Conservation (phyloP, 352 stramenopile genomes). For the Pythium apleroticum region DNA sequence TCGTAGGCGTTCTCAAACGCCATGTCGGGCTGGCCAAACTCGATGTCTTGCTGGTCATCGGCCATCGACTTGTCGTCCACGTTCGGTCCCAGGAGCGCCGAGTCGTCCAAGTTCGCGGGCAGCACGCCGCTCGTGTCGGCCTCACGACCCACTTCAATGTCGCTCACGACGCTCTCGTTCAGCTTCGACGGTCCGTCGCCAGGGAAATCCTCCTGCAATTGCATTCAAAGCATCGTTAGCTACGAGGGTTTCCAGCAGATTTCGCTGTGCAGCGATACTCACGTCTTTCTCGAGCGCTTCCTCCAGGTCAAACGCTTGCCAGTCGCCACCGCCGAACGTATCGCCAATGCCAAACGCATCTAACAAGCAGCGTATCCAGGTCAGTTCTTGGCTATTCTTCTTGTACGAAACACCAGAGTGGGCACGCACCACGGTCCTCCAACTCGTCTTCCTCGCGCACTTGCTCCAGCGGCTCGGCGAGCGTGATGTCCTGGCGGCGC, state of each 20-base stretch:
- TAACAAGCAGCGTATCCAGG: constrained; percentile 21
- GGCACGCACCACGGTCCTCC: constrained; percentile 45
- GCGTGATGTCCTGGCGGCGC: constrained; percentile 82
- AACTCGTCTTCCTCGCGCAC: constrained; percentile 52
- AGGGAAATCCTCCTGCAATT: constrained; percentile 8
- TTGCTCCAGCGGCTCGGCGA: constrained; percentile 64
- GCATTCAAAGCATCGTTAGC: neutral
- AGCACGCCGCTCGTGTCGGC: constrained; percentile 47
- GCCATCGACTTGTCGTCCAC: constrained; percentile 51
- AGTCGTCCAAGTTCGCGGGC: constrained; percentile 52
- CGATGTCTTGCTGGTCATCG: constrained; percentile 35
- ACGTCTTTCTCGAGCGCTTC: constrained; percentile 56
- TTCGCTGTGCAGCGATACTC: too few relatives aligned
- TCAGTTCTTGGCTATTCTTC: neutral
- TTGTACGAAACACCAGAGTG: constrained; percentile 2
- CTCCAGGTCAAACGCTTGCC: constrained; percentile 83
- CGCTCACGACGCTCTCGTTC: constrained; percentile 69
- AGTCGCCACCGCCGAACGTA: constrained; percentile 75
- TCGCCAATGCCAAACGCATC: constrained; percentile 71
- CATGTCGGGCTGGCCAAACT: constrained; percentile 44
- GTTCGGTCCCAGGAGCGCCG: constrained; percentile 37
- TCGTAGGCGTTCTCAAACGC: constrained; percentile 62
- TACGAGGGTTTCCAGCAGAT: too few relatives aligned
- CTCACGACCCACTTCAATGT: constrained; percentile 82
- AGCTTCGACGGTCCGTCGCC: constrained; percentile 30